Percentiles rank a stretch among this genome's conserved stretches.
Evolutionary conservation across 306 rosid species (phyloP).

Genomic region (Casuarina glauca): DNA sequence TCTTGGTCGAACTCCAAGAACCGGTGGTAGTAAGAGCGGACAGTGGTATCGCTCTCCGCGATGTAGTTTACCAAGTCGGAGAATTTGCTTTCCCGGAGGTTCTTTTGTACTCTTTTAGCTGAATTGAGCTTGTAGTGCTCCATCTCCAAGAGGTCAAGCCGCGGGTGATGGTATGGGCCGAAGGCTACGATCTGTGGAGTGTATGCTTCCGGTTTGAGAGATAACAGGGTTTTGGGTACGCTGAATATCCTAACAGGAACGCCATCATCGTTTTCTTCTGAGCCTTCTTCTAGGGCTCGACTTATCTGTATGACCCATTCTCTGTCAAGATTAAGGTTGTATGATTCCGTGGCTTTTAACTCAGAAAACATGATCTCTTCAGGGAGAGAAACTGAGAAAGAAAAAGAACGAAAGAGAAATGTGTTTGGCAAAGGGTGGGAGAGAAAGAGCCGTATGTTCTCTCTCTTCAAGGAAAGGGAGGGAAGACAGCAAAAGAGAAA

Average conservation of each 20-base stretch:
- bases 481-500: no score
- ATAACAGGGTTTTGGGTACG: conserved; percentile 16
- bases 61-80: conserved; percentile 3
- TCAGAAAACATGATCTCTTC: not conserved
- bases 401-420: not conserved
- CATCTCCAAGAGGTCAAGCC: conserved; percentile 19
- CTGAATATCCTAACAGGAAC: conserved; percentile 12
- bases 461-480: no score
- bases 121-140: conserved; percentile 14
- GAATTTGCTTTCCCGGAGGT: not conserved
- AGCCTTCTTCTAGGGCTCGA: conserved; percentile 7
- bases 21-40: conserved; percentile 12
- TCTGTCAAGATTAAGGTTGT: not conserved
- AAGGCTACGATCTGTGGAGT: conserved; percentile 7
- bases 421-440: not conserved
- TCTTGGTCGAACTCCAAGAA: conserved; percentile 1
- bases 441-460: not conserved
- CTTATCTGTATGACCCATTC: conserved; percentile 23
- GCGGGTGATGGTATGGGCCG: conserved; percentile 23
- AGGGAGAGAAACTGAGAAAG: not conserved
- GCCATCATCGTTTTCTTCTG: not conserved
- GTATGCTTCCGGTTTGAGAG: conserved; percentile 12
- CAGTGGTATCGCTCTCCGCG: not conserved
- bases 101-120: conserved; percentile 4
- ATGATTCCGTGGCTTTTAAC: not conserved